Evolutionary conservation across 2,329 filamentous ascomycete species (phyloP).

Genomic region (Nectriaceae sp.): DNA sequence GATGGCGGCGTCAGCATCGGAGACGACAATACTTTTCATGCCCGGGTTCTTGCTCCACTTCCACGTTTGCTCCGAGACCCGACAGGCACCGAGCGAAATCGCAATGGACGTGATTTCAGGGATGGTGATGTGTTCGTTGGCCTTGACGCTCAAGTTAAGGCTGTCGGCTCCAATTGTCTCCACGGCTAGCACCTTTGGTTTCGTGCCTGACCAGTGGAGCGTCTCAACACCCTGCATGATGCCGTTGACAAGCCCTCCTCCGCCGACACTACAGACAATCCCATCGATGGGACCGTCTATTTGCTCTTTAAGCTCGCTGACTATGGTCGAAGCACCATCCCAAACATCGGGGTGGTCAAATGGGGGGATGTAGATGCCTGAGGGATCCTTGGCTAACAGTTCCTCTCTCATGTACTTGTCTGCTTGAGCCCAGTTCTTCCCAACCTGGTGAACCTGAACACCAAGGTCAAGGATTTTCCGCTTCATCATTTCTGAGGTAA

Average conservation of each 20-base stretch:
- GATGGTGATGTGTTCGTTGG: constrained; percentile 61
- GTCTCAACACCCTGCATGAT: constrained; percentile 68
- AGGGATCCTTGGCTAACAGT: constrained; percentile 53
- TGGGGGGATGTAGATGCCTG: constrained; percentile 66
- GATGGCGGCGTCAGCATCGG: constrained; percentile 71
- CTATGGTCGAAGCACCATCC: constrained; percentile 63
- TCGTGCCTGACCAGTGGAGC: constrained; percentile 33
- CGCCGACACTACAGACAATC: constrained; percentile 77
- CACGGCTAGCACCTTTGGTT: constrained; percentile 64
- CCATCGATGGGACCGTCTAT: constrained; percentile 58
- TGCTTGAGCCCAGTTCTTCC: constrained; percentile 69
- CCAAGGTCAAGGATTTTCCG: constrained; percentile 70
- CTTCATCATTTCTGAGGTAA: constrained; percentile 70
- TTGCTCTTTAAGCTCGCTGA: constrained; percentile 51
- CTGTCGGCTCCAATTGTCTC: constrained; percentile 77
- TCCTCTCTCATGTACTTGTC: constrained; percentile 65
- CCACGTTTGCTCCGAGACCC: constrained; percentile 69
- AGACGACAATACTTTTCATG: constrained; percentile 38
- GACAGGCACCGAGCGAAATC: constrained; percentile 70
- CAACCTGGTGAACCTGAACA: constrained; percentile 67
- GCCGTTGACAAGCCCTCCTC: constrained; percentile 78
- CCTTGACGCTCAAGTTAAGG: constrained; percentile 62
- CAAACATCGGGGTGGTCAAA: constrained; percentile 71
- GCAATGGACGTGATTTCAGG: constrained; percentile 75
- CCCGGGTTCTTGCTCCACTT: constrained; percentile 57